Base-by-base conservation (phyloP, 192 early-diverging fungal genomes). In the Backusella parvicylindrica region DNA sequence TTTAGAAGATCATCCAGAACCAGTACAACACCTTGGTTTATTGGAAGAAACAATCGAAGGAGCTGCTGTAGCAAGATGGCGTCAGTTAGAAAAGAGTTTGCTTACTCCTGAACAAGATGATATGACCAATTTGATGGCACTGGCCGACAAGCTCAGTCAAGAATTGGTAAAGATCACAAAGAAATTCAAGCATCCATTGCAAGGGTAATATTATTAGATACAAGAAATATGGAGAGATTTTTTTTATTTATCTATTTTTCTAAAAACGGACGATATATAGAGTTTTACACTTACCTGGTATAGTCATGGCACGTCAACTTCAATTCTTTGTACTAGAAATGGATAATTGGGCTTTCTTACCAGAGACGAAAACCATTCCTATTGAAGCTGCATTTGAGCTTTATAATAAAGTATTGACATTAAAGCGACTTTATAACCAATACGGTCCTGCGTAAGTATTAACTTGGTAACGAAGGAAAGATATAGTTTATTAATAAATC, bases 261-360 rank as follows among this genome's bases (percentile, higher is more conserved):
- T n/a, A n/a, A n/a, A n/a, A n/a, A n/a, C n/a, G n/a, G n/a, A n/a
- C n/a, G n/a, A 60, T 43, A 28, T 12, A 6, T 67, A 81, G 79
- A 23, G 28, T 53, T 21, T 26, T 84, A 0, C 60, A 75, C 65
- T 64, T 89, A 35, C 76, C 83, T 7, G 74, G 82, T 12, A 83
- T 89, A 64, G 84, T 87, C 2, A 78, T 88, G 43, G 81, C 81
- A 35, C 81, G 81, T 40, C 86, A 89, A 67, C 78, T 88, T 64
- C 80, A 82, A 28, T 85, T 84, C 56, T 88, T 86, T 79, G 82
- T 84, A 0, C 72, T 85, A 7, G 73, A 88, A 72, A 88, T 89
- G 83, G 85, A 89, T 37, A 88, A 88, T 64, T 84, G 84, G 81
- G 82, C 86, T 32, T 77, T 84, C 65, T 76, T 84, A 65, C 70